Base-by-base conservation (phyloP, 768 basidiomycete species). In the Termitomyces sp. region DNA sequence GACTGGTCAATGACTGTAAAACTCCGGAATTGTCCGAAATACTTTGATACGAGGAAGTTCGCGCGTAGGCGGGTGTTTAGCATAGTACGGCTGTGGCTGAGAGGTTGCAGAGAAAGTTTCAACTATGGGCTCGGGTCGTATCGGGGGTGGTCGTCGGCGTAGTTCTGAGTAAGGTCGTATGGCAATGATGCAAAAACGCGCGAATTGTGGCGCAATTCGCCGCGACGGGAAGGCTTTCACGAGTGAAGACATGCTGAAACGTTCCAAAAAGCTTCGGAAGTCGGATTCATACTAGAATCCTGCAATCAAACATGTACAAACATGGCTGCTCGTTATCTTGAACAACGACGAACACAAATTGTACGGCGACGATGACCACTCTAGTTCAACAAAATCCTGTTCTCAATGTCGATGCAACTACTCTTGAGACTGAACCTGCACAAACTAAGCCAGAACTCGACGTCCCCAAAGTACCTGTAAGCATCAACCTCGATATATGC, bases 11-110 rank as follows among this genome's bases (percentile, higher is more conserved):
- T 46, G 10, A 9, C 14, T 17, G 3, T 37, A 56, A 9, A 31
- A 31, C n/a, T 23, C 17, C 17, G 37, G 11, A 21, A 27, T 31
- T 5, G 14, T 47, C 23, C 29, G 44, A 40, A 10, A 21, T 52
- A 75, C 76, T 69, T 74, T 71, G 29, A 66, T 63, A 42, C 60
- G 69, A 14, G 77, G 77, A 25, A 78, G 65, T 21, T 76, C 75
- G 58, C 74, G 57, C 12, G 57, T 60, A 3, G 62, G 62, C 25
- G 64, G 62, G 38, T 67, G 66, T 54, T 64, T 74, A 16, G 67
- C 69, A 49, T 72, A 70, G 53, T 75, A 76, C n/a, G 73, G 72
- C 17, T 70, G 66, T n/a, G 73, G 75, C 56, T 62, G 67, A 29
- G 75, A 74, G 4, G 75, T 69, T 12, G 67, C 69, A 21, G 65